Base-by-base conservation (phyloP, 805 yeast genomes). In the Wickerhamomyces ciferrii region DNA sequence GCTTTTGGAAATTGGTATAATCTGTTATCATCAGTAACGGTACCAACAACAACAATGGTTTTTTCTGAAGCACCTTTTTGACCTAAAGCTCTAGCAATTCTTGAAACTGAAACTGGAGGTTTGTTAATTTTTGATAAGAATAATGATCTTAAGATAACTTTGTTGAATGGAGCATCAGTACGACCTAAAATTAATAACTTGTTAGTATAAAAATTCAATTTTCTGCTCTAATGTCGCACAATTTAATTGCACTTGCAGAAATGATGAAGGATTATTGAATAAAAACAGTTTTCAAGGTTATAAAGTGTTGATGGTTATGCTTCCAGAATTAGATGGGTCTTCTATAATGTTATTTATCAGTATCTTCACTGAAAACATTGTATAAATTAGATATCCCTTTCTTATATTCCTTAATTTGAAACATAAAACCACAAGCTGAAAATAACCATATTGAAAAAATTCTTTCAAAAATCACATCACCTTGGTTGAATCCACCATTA, bases 131-230 rank as follows among this genome's bases (percentile, higher is more conserved):
- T 94, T 62, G 98, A 92, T 69, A 94, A 81, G 89, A 89, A 94
- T 75, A 94, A 84, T 70, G 92, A 79, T 75, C 77, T 89, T 74
- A 94, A 86, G 78, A 94, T 75, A 66, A 91, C 89, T 84, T 87
- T 89, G 97, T 94, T 94, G 95, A 94, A 94, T 71, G 91, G 84
- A 76, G 96, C 89, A 74, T 91, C 97, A 68, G 98, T 92, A 81
- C 99, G 97, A 81, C 96, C 96, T 78, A 62, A 48, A 53, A 43
- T 8, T 18, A 46, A 49, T 54, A 47, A 52, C 48, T 52, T 46
- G 79, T 74, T 69, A 68, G 70, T 67, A 67, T 37, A 42, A 42
- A 43, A 44, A 49, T 50, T 48, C 7, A 20, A 21, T 43, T 61
- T 68, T 74, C 80, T 76, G 81, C 81, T 76, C 81, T 69, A 68